Conservation (phyloP, 2,329 filamentous ascomycete species). For the Microascus cirrosus region DNA sequence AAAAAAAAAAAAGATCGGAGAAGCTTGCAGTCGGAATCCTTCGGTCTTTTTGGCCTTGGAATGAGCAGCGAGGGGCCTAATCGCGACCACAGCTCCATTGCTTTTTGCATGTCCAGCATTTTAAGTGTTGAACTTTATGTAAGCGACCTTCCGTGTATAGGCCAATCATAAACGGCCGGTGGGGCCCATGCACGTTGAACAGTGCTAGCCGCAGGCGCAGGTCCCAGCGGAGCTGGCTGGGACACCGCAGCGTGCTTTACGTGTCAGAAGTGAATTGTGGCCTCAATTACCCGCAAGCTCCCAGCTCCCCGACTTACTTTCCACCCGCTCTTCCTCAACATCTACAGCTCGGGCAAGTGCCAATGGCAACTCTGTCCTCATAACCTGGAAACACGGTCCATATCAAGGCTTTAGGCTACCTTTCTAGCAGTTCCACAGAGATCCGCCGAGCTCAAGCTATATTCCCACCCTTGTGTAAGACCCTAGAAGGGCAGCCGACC, state of each 20-base stretch:
- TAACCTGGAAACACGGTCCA: not conserved
- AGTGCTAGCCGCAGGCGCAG: not conserved
- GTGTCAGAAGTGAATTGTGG: slow-evolving; percentile 4
- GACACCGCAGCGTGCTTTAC: not conserved
- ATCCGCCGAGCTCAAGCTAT: not conserved
- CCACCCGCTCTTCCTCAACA: not conserved
- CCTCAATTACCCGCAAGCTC: slow-evolving; percentile 1
- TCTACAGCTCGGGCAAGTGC: not conserved
- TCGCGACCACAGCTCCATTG: not conserved
- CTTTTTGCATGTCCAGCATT: not conserved
- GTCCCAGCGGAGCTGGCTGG: not conserved
- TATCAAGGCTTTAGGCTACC: not conserved
- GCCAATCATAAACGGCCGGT: not conserved
- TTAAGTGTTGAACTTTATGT: not conserved
- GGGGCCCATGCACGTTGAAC: too few relatives aligned
- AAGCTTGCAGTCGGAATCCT: not conserved
- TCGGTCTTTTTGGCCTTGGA: not conserved
- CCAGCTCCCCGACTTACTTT: not conserved
- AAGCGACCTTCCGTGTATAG: not conserved
- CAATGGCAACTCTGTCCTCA: not conserved
- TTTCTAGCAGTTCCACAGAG: not conserved
- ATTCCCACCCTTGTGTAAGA: not conserved
- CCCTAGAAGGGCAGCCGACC: slow-evolving; percentile 1
- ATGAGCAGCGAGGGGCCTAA: not conserved
- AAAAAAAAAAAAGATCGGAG: not conserved